A percentile compares a stretch with the other conserved stretches of the same genome.
These are phyloP conservation scores for Colletotrichum liriopes DNA, from an alignment of 2,329 filamentous ascomycete genomes.

Conservation along the genomic window DNA sequence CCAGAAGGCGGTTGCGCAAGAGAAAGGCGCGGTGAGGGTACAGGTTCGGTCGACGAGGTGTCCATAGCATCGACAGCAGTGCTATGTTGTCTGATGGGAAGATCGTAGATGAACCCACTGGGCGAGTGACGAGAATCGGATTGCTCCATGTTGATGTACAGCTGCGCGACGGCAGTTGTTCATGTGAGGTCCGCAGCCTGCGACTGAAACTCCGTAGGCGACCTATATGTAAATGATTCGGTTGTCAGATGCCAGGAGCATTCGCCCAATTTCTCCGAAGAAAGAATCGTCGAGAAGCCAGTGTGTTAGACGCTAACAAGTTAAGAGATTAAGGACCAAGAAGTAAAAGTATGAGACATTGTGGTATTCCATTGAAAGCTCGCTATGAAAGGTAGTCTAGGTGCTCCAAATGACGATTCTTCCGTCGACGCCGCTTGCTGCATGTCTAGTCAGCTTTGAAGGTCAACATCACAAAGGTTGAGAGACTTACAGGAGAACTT, in stretches of 20 bases:
- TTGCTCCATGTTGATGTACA: neutral
- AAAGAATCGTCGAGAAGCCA: neutral
- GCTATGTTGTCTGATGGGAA: conserved; percentile 1
- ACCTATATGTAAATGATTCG: neutral
- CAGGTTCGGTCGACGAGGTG: neutral
- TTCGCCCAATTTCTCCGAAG: neutral
- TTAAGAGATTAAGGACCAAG: neutral
- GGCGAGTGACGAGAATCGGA: conserved; percentile 13
- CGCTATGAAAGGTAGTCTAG: conserved; percentile 57
- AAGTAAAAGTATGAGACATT: conserved; percentile 14
- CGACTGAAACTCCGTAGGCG: neutral
- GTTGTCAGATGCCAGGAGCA: neutral
- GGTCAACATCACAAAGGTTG: conserved; percentile 3
- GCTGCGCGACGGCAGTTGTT: neutral
- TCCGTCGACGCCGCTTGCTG: conserved; percentile 87
- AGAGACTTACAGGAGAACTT: conserved; percentile 88
- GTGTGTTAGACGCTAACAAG: neutral
- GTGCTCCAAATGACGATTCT: conserved; percentile 84
- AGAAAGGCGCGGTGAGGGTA: neutral
- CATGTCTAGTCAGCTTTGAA: conserved; percentile 48
- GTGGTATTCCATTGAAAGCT: conserved; percentile 35
- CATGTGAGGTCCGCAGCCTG: neutral
- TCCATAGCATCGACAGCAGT: neutral
- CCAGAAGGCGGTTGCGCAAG: neutral
- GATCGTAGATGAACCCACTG: conserved; percentile 36